Conservation (phyloP, 352 stramenopile genomes). For the Aphanomyces cochlioides region DNA sequence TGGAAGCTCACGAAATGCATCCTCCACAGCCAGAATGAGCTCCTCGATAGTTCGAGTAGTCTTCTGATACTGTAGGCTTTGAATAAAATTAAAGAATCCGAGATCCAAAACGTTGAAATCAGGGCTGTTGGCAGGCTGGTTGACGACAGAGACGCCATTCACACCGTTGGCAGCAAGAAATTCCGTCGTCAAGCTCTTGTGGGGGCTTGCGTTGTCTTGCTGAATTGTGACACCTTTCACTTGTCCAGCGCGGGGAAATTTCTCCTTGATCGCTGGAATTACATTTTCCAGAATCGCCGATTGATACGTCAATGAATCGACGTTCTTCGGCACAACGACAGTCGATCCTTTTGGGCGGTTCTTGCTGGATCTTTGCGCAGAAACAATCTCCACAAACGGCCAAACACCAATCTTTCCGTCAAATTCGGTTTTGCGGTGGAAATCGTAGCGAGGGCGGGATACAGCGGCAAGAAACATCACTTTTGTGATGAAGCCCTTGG, state of each 20-base stretch:
- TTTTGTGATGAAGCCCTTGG: conserved; percentile 15
- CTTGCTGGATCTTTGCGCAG: neutral
- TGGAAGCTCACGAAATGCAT: conserved; percentile 16
- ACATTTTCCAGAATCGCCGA: neutral
- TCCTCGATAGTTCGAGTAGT: conserved; percentile 14
- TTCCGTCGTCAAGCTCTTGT: neutral
- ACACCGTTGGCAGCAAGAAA: neutral
- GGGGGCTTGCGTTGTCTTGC: conserved; percentile 4
- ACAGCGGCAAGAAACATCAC: conserved; percentile 14
- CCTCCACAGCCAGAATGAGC: neutral
- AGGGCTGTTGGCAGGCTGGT: neutral
- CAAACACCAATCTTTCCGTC: neutral
- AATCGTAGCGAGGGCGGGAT: neutral
- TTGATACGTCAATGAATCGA: neutral
- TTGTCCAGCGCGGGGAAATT: neutral
- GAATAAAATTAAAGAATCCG: conserved; percentile 10
- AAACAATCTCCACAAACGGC: neutral
- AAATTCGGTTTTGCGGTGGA: neutral
- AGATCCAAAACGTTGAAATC: neutral
- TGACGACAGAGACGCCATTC: neutral
- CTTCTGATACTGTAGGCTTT: conserved; percentile 10
- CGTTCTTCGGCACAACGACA: neutral
- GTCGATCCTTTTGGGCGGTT: neutral
- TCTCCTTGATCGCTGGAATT: neutral
- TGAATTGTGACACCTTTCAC: neutral